These are phyloP conservation scores for Sabuloglossum arenarium DNA, from an alignment of 495 filamentous ascomycete species.

Conservation along the genomic window DNA sequence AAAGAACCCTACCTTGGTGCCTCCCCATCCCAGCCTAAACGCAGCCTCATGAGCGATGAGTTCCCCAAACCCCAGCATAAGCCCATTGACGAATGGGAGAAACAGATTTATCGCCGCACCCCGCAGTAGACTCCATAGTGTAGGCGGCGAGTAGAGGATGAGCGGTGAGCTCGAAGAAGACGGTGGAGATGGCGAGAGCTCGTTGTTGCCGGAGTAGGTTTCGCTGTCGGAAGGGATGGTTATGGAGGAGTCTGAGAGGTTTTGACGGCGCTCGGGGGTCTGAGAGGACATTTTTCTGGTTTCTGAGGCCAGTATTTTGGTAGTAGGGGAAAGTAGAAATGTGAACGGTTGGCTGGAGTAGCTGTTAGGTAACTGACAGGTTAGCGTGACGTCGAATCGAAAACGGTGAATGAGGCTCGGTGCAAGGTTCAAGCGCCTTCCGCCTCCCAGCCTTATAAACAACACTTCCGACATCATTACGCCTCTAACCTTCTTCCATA, in stretches of 20 bases:
- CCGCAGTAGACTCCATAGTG: conserved; percentile 60
- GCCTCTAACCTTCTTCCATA: neutral
- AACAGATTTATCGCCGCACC: conserved; percentile 89
- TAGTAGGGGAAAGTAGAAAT: neutral
- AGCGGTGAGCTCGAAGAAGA: conserved; percentile 55
- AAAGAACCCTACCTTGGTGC: conserved; percentile 53
- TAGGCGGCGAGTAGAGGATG: conserved; percentile 77
- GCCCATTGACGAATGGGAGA: conserved; percentile 86
- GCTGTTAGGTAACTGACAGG: neutral
- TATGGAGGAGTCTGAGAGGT: conserved; percentile 57
- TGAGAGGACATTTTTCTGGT: conserved; percentile 23
- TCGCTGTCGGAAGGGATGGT: conserved; percentile 84
- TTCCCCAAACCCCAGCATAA: conserved; percentile 97
- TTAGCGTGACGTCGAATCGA: no score
- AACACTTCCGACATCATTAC: neutral
- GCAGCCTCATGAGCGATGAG: conserved; percentile 89
- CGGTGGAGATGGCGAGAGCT: conserved; percentile 33
- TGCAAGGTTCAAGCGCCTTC: neutral
- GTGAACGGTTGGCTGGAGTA: neutral
- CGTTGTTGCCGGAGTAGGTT: conserved; percentile 47
- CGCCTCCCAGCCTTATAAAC: neutral
- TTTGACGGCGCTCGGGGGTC: conserved; percentile 25
- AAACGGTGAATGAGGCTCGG: neutral
- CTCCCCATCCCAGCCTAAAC: conserved; percentile 78
- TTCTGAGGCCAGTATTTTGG: neutral